Conservation (phyloP, 2,329 filamentous ascomycete species). For the Beauveria sp. region DNA sequence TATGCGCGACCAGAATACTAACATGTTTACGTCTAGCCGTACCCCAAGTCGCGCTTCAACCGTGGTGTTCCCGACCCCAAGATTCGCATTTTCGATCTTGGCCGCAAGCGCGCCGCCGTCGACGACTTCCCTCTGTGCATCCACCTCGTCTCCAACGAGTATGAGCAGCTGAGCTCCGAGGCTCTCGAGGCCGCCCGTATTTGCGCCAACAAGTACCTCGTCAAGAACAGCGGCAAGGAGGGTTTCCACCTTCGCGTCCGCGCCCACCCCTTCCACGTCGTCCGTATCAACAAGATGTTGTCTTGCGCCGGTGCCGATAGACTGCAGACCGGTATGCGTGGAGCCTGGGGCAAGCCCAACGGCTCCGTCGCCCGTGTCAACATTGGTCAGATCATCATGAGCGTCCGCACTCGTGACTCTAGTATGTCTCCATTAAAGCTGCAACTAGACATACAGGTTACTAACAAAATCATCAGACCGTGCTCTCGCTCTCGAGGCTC, state of each 20-base stretch:
- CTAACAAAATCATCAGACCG: constrained; percentile 51
- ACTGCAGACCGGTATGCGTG: constrained; percentile 99
- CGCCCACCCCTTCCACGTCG: constrained; percentile 98
- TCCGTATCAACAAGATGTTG: constrained; percentile 99
- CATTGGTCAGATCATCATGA: constrained; percentile 99
- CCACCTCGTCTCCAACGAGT: constrained; percentile 99
- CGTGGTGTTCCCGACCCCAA: constrained; percentile 85
- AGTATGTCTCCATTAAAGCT: constrained; percentile 43
- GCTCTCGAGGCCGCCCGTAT: constrained; percentile 99
- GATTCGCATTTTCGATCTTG: constrained; percentile 97
- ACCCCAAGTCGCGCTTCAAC: constrained; percentile 99
- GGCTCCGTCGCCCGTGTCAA: constrained; percentile 98
- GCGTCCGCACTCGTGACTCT: constrained; percentile 91
- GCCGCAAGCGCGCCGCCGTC: constrained; percentile 96
- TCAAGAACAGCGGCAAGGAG: constrained; percentile 66
- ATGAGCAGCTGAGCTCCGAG: constrained; percentile 99
- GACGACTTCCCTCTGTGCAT: constrained; percentile 99
- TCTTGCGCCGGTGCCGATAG: constrained; percentile 99
- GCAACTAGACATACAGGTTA: not conserved
- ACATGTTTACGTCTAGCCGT: constrained; percentile 53
- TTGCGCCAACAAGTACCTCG: constrained; percentile 97
- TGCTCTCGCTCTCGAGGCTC: constrained; percentile 90
- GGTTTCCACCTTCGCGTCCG: constrained; percentile 69
- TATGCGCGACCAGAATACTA: constrained; percentile 10
- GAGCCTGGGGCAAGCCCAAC: constrained; percentile 99